phyloP scores from a whole-genome alignment of 2,329 filamentous ascomycete genomes.

The Fusarium succisae region DNA sequence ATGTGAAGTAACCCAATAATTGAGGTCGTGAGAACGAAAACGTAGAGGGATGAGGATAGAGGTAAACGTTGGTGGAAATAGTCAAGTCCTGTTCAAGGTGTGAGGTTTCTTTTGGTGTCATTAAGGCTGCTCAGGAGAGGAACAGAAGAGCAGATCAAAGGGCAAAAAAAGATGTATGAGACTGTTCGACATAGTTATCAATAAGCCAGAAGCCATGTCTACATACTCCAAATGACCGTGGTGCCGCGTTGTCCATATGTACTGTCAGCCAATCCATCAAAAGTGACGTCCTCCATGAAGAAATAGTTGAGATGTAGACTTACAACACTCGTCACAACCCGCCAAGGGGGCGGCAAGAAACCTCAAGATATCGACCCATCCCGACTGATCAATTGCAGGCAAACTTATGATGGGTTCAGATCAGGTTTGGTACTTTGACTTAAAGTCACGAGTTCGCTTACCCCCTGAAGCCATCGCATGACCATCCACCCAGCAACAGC shows the following conservation, averaged over 20 bases:
- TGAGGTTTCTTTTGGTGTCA: too few relatives aligned
- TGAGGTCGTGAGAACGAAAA: too few relatives aligned
- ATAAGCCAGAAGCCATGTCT: fast-evolving
- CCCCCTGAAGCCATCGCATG: background rate
- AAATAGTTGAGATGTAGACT: fast-evolving
- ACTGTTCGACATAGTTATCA: background rate
- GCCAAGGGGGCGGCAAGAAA: fast-evolving
- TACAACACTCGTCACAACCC: fast-evolving
- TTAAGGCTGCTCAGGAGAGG: too few relatives aligned
- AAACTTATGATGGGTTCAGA: background rate
- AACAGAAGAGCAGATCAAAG: too few relatives aligned
- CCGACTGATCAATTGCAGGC: fast-evolving
- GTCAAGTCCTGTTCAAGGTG: too few relatives aligned
- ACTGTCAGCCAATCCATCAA: background rate
- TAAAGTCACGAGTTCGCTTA: fast-evolving
- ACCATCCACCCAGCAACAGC: background rate
- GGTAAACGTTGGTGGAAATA: too few relatives aligned
- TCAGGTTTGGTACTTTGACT: too few relatives aligned
- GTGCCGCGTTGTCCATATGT: fast-evolving
- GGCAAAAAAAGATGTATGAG: too few relatives aligned
- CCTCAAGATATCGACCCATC: background rate
- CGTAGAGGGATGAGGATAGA: too few relatives aligned
- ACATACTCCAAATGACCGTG: fast-evolving
- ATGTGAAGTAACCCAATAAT: too few relatives aligned
- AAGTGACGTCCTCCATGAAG: background rate